Percentiles rank a stretch among this genome's conserved stretches.
These are phyloP conservation scores for Lipomyces yamanashiensis DNA, from an alignment of 805 yeast genomes.

Conservation along the genomic window DNA sequence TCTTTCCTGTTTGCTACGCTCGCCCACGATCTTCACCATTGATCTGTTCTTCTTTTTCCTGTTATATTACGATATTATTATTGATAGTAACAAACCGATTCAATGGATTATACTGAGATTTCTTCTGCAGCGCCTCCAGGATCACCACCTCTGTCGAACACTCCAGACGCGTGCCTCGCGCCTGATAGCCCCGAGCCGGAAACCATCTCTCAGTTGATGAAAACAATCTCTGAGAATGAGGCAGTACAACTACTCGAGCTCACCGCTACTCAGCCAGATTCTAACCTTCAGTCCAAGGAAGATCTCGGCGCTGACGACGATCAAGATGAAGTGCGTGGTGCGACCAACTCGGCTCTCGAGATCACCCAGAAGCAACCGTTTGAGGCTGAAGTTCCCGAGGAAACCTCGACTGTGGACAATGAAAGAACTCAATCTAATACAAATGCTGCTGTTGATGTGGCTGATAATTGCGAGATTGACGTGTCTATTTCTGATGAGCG, in stretches of 20 bases:
- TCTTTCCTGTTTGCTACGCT: background rate
- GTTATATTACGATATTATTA: background rate
- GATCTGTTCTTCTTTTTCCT: background rate
- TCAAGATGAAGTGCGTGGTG: constrained; percentile 2
- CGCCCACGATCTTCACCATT: background rate
- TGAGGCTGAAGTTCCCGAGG: background rate
- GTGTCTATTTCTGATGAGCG: background rate
- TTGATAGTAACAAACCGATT: background rate
- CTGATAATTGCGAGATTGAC: background rate
- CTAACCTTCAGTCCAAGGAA: background rate
- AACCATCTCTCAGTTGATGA: constrained; percentile 1
- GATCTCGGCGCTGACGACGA: background rate
- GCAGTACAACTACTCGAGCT: constrained; percentile 7
- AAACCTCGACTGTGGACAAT: background rate
- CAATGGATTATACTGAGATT: background rate
- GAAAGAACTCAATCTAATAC: background rate
- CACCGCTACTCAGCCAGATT: background rate
- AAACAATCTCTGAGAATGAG: constrained; percentile 2
- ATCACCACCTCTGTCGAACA: background rate
- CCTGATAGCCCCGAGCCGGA: background rate
- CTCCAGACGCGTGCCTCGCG: background rate
- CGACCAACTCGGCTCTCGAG: background rate
- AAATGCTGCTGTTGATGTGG: background rate
- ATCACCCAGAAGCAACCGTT: background rate
- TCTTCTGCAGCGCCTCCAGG: background rate